phyloP scores from a whole-genome alignment of 352 stramenopile species.

The Saprolegnia diclina region DNA sequence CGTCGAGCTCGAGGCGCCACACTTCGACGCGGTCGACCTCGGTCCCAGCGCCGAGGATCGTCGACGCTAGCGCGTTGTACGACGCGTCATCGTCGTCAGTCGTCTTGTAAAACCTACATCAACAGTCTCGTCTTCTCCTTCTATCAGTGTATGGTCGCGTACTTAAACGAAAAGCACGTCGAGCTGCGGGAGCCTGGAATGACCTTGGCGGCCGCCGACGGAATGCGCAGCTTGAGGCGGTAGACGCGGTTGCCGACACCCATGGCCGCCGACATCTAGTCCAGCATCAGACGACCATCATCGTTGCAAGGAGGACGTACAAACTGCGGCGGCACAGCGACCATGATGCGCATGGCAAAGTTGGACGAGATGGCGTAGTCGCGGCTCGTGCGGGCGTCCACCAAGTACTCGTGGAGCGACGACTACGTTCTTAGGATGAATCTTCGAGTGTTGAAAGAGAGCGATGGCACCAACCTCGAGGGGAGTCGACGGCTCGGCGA shows the following conservation, averaged over 20 bases:
- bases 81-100: constrained; percentile 19
- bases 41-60: background rate
- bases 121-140: background rate
- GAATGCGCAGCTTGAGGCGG: constrained; percentile 11
- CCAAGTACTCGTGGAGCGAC: background rate
- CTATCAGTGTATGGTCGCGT: background rate
- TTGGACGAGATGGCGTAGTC: constrained; percentile 42
- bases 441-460: background rate
- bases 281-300: background rate
- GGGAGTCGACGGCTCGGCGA: background rate
- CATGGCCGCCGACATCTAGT: background rate
- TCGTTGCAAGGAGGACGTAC: background rate
- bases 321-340: constrained; percentile 45
- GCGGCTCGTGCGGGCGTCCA: constrained; percentile 1
- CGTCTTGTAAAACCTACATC: constrained; percentile 1
- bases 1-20: constrained; percentile 76
- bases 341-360: constrained; percentile 63
- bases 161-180: constrained; percentile 24
- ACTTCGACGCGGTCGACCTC: constrained; percentile 32
- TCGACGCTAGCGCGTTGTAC: background rate
- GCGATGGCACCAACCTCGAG: too few species aligned
- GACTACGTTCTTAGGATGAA: background rate
- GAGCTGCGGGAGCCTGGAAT: constrained; percentile 2
- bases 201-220: background rate
- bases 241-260: constrained; percentile 6